Percentiles rank a stretch among this genome's conserved stretches.
phyloP scores from a whole-genome alignment of 257 asterid species.

The Leptodermis oblonga region DNA sequence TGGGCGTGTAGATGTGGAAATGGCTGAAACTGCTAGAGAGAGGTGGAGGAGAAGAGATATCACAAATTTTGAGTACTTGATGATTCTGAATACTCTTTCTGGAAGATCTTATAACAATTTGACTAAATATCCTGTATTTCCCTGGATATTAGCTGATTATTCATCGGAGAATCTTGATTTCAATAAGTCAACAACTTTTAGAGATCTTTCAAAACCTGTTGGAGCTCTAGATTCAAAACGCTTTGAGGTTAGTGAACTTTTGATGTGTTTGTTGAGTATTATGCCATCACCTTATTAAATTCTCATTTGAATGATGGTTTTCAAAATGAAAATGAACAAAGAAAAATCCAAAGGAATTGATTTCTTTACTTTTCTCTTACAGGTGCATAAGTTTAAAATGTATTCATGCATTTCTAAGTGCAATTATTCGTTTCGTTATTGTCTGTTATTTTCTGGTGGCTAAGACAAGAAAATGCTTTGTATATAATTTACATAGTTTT shows the following conservation, averaged over 20 bases:
- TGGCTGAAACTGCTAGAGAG: constrained; percentile 94
- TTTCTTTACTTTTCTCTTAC: background rate
- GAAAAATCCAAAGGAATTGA: background rate
- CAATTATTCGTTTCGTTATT: background rate
- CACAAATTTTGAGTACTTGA: constrained; percentile 90
- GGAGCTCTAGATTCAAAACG: constrained; percentile 95
- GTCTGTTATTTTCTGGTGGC: background rate
- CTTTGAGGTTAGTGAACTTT: constrained; percentile 63
- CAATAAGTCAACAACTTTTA: constrained; percentile 81
- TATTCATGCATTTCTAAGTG: background rate
- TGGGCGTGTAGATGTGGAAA: constrained; percentile 84
- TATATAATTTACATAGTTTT: background rate
- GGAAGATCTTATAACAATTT: constrained; percentile 97
- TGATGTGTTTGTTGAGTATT: constrained; percentile 18
- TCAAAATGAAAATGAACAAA: background rate
- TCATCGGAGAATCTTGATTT: constrained; percentile 85
- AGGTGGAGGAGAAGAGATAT: constrained; percentile 98
- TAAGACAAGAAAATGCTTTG: background rate
- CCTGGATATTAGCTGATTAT: constrained; percentile 95
- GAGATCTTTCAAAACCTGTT: constrained; percentile 97
- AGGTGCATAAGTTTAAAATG: background rate
- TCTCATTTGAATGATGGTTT: background rate
- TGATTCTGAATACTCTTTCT: constrained; percentile 88
- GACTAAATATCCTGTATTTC: constrained; percentile 98
- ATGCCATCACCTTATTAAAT: background rate